Evolutionary conservation across 2,329 filamentous ascomycete species (phyloP), one percentile per base, ranked within the genome.

Genomic region (Fusarium penzigii): DNA sequence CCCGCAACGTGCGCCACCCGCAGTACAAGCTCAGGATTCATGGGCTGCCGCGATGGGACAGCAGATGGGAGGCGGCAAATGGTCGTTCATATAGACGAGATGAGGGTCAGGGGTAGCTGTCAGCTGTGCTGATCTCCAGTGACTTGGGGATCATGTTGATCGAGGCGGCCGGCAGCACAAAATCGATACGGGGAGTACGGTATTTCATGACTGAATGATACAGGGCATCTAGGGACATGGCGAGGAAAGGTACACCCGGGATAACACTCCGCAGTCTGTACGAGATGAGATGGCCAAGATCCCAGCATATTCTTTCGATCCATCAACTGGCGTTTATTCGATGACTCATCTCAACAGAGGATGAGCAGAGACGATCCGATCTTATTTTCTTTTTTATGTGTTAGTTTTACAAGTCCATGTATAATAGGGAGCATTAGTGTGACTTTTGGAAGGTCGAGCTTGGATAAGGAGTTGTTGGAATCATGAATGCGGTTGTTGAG

Each of bases 11-110:
- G 7, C 52, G 61, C 11, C 58, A 51, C 9, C 59, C 51, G 17
- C 36, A 42, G 8, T 56, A 34, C 51, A 55, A 45, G 52, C 70
- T 6, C 67, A 70, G 40, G 69, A 72, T 39, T 66, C 71, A 8
- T 74, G 71, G 71, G 70, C 70, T 6, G 63, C 70, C 9, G 70
- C 68, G n/a, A 65, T 72, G 55, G 62, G 51, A 29, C 56, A 64
- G 45, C 56, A 59, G 20, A 62, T 68, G 59, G 56, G 53, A 38
- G 55, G 62, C 38, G 52, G 51, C 25, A 68, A 64, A 50, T 72
- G 69, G 64, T 64, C 67, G 38, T 72, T 69, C 50, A 65, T 72
- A 44, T 73, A 61, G 65, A 51, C 53, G 49, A 56, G 54, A 58
- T 64, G 51, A 48, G 20, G 20, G 46, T 47, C 43, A 44, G 42